A percentile compares a stretch with the other conserved stretches of the same genome.
These are phyloP conservation scores for Didymella pomorum DNA, from an alignment of 2,329 filamentous ascomycete genomes.

Conservation along the genomic window DNA sequence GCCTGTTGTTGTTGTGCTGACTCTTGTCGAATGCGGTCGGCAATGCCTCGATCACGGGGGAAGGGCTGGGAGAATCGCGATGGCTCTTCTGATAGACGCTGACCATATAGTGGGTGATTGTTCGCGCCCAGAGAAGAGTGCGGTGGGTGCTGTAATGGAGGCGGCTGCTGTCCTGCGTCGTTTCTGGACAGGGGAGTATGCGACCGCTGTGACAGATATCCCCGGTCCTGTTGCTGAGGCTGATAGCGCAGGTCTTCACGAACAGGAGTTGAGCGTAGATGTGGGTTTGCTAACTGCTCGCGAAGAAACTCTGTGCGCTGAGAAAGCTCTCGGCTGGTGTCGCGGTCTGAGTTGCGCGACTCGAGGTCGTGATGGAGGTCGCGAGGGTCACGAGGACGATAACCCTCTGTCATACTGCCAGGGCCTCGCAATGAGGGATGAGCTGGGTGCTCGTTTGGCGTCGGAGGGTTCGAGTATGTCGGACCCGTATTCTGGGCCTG, in stretches of 20 bases:
- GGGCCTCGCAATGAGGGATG: slow-evolving; percentile 37
- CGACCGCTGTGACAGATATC: slow-evolving; percentile 40
- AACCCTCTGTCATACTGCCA: slow-evolving; percentile 37
- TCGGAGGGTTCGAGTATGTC: slow-evolving; percentile 46
- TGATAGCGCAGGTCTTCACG: slow-evolving; percentile 44
- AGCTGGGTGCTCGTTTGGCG: slow-evolving; percentile 40
- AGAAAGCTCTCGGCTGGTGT: slow-evolving; percentile 44
- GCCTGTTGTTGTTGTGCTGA: slow-evolving; percentile 39
- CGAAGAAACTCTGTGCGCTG: slow-evolving; percentile 42
- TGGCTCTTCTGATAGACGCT: slow-evolving; percentile 41
- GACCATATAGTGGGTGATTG: slow-evolving; percentile 37
- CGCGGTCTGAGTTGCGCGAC: slow-evolving; percentile 42
- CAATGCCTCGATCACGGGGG: slow-evolving; percentile 34
- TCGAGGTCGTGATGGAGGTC: slow-evolving; percentile 43
- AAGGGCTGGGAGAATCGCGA: slow-evolving; percentile 36
- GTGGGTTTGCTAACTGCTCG: slow-evolving; percentile 40
- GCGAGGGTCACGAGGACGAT: slow-evolving; percentile 41
- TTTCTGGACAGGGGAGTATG: slow-evolving; percentile 45
- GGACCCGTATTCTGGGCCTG: slow-evolving; percentile 42
- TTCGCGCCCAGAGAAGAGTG: slow-evolving; percentile 42
- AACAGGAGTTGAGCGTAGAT: slow-evolving; percentile 30
- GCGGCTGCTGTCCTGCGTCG: slow-evolving; percentile 40
- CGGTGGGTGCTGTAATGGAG: slow-evolving; percentile 43
- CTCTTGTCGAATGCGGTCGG: slow-evolving; percentile 44
- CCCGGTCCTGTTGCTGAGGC: slow-evolving; percentile 38